phyloP scores from a whole-genome alignment of 1,284 basidiomycete species.

The Neolentinus lepideus region DNA sequence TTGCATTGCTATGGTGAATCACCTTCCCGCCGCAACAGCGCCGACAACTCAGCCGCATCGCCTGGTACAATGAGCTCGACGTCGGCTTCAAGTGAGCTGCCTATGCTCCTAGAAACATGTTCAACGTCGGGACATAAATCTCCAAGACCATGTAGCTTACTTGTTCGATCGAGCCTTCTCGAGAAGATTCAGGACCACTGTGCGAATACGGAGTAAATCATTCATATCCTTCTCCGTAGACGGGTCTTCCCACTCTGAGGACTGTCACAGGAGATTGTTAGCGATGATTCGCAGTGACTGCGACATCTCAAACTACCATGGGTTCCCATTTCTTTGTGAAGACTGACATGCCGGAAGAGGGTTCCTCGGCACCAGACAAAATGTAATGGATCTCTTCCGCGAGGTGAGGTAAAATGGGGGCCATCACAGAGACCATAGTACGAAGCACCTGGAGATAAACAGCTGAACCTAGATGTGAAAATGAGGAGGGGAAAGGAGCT shows the following conservation, averaged over 20 bases:
- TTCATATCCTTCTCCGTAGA: conserved; percentile 52
- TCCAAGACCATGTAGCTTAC: conserved; percentile 28
- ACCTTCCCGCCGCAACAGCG: conserved; percentile 47
- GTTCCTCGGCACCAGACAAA: conserved; percentile 24
- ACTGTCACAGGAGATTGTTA: conserved; percentile 24
- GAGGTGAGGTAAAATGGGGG: conserved; percentile 87
- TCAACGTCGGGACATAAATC: too few relatives aligned
- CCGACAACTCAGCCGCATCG: conserved; percentile 14
- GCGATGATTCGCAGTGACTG: not conserved
- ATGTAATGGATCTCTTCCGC: conserved; percentile 83
- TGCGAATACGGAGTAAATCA: conserved; percentile 46
- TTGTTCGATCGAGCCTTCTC: conserved; percentile 68
- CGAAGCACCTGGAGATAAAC: conserved; percentile 47
- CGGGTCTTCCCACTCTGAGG: conserved; percentile 45
- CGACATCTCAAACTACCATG: conserved; percentile 30
- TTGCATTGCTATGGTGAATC: conserved; percentile 4
- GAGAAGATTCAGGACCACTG: conserved; percentile 49
- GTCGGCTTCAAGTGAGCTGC: conserved; percentile 67
- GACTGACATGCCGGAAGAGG: conserved; percentile 33
- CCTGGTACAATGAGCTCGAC: conserved; percentile 28
- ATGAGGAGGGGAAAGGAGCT: not conserved
- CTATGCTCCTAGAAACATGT: conserved; percentile 44
- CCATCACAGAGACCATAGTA: conserved; percentile 68
- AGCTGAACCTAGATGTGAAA: not conserved
- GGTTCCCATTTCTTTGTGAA: conserved; percentile 59